phyloP scores from a whole-genome alignment of 805 yeast species.

The Schizosaccharomyces cryophilus region DNA sequence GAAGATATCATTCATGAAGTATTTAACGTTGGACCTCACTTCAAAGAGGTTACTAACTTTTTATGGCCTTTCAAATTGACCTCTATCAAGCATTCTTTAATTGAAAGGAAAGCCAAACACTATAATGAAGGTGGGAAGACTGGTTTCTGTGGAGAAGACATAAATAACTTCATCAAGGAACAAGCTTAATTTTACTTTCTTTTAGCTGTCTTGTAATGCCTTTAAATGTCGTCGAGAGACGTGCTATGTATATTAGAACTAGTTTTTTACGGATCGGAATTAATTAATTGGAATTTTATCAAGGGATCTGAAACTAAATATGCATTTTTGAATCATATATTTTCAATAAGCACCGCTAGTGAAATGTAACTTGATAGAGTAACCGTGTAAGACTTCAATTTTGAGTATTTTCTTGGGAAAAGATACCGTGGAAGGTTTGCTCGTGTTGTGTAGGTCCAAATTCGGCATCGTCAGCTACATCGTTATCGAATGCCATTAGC shows the following conservation, averaged over 20 bases:
- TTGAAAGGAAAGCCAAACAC: conserved; percentile 54
- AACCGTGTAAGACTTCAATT: not conserved
- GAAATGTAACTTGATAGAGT: too few species aligned
- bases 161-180: conserved; percentile 34
- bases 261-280: not conserved
- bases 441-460: not conserved
- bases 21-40: conserved; percentile 62
- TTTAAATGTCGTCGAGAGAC: not conserved
- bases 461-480: not conserved
- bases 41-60: conserved; percentile 68
- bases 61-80: conserved; percentile 69
- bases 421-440: not conserved
- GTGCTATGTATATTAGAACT: not conserved
- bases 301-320: too few species aligned
- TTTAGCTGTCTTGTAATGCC: not conserved
- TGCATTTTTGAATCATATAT: too few species aligned
- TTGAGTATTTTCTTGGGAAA: not conserved
- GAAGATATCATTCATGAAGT: conserved; percentile 66
- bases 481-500: not conserved
- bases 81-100: conserved; percentile 65
- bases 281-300: too few species aligned
- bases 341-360: not conserved
- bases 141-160: conserved; percentile 63
- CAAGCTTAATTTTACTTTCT: not conserved
- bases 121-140: conserved; percentile 67